These are phyloP conservation scores for Venturia effusa DNA, from an alignment of 2,329 filamentous ascomycete species.

Conservation along the genomic window DNA sequence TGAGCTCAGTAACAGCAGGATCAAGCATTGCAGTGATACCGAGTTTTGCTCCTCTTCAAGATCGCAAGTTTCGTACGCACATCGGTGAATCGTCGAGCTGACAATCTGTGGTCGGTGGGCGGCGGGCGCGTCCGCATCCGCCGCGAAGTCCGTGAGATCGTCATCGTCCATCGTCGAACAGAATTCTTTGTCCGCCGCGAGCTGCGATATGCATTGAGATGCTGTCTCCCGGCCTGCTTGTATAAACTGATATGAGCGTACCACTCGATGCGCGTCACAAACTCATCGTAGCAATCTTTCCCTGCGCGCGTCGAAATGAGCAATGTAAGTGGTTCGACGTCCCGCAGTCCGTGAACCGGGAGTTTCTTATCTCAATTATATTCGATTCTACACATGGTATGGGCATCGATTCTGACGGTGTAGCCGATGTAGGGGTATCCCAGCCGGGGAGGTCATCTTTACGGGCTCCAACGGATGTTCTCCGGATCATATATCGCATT, in stretches of 20 bases:
- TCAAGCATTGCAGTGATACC: slow-evolving; percentile 58
- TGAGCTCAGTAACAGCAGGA: slow-evolving; percentile 27
- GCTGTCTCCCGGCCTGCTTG: slow-evolving; percentile 1
- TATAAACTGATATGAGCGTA: background rate
- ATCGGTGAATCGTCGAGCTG: background rate
- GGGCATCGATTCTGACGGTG: background rate
- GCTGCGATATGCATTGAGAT: background rate
- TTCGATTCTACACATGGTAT: background rate
- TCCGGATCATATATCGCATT: too few relatives aligned
- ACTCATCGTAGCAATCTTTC: background rate
- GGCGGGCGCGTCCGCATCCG: background rate
- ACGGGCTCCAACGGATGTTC: background rate
- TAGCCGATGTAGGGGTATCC: background rate
- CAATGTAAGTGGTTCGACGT: background rate
- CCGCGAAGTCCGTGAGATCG: background rate
- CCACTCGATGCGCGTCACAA: slow-evolving; percentile 4
- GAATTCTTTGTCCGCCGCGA: background rate
- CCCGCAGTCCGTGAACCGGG: background rate
- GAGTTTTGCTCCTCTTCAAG: slow-evolving; percentile 3
- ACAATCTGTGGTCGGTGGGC: background rate
- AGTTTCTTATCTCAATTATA: background rate
- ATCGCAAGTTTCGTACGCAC: background rate
- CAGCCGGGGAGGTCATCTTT: background rate
- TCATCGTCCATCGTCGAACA: too few relatives aligned
- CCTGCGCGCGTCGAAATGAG: slow-evolving; percentile 6